Percentiles rank a stretch among this genome's conserved stretches.
Conservation (phyloP, 2,329 filamentous ascomycete genomes). For the Sclerotinia borealis region DNA sequence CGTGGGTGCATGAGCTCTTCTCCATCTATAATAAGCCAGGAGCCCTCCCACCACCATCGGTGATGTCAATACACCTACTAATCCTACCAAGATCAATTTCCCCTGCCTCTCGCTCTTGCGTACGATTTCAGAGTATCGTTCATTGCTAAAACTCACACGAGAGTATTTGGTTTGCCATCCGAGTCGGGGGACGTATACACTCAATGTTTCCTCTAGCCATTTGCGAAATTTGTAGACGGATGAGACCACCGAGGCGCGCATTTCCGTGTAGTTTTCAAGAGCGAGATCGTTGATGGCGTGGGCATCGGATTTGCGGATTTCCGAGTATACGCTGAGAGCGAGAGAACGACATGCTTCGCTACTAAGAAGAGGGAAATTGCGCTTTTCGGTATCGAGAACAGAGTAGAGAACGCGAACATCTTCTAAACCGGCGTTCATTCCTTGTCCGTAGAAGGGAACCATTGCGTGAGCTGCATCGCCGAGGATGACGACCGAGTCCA, state of each 20-base stretch:
- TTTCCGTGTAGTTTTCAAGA: constrained; percentile 86
- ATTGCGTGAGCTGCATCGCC: constrained; percentile 96
- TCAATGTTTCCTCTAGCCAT: constrained; percentile 76
- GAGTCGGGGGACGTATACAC: constrained; percentile 65
- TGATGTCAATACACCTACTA: constrained; percentile 17
- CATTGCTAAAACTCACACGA: constrained; percentile 87
- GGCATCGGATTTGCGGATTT: constrained; percentile 67
- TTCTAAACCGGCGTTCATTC: constrained; percentile 94
- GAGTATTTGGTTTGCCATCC: constrained; percentile 94
- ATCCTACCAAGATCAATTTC: constrained; percentile 19
- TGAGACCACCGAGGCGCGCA: constrained; percentile 79
- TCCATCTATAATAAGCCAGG: constrained; percentile 20
- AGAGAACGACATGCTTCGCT: constrained; percentile 48
- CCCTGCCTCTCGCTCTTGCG: constrained; percentile 64
- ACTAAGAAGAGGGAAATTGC: constrained; percentile 44
- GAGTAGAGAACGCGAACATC: constrained; percentile 86
- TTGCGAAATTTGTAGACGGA: constrained; percentile 76
- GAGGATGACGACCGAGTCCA: constrained; percentile 71
- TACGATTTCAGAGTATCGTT: constrained; percentile 80
- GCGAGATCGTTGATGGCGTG: constrained; percentile 91
- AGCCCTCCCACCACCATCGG: constrained; percentile 20
- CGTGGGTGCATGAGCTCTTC: background rate
- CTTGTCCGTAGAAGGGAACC: constrained; percentile 97
- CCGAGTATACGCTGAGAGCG: constrained; percentile 71
- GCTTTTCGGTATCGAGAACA: constrained; percentile 55